Evolutionary conservation across 129 eudicot species (phyloP), one percentile per base, ranked within the genome.

Genomic region (Escallonia rubra): DNA sequence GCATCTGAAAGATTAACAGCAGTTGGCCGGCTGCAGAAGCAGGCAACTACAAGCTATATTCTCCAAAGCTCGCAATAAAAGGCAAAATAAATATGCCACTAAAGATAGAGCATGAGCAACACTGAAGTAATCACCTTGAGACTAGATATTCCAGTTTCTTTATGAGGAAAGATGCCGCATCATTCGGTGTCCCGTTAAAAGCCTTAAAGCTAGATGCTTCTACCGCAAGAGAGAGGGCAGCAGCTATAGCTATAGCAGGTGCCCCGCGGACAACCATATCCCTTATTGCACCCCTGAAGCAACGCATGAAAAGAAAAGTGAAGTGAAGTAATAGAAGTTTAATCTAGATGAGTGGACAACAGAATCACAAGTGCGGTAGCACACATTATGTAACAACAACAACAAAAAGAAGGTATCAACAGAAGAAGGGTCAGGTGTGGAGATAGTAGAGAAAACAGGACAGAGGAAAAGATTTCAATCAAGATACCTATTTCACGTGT

Each of bases 231-330:
- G 96, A 86, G 41, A 93, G 96, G 11, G 95, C 99, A 15, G 95
- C 99, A 51, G 99, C 99, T 59, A 89, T 84, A 69, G 99, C 99
- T 41, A 93, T 93, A 40, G 99, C 99, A 60, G 96, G 99, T 44
- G 99, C 99, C 45, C 96, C 99, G 38, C 99, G 96, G 46, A 93
- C 99, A 71, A 93, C 99, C 99, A 93, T 93, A 16, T 93, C 99
- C 76, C 74, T 74, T 69, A 93, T 89, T 57, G 99, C 99, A 70
- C 52, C 70, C 99, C 96, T 93, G 72, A 41, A 54, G 42, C 44
- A 54, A 45, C 65, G 14, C 2, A 55, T n/a, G 1, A n/a, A 10
- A 43, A 58, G n/a, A 51, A 39, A 44, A 38, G 48, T 23, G 34
- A 40, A 57, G 23, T 68, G 0, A 23, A 23, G 34, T 23, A 23